A percentile compares a stretch with the other conserved stretches of the same genome.
Evolutionary conservation across 768 basidiomycete genomes (phyloP).

Genomic region (Termitomyces sp.): DNA sequence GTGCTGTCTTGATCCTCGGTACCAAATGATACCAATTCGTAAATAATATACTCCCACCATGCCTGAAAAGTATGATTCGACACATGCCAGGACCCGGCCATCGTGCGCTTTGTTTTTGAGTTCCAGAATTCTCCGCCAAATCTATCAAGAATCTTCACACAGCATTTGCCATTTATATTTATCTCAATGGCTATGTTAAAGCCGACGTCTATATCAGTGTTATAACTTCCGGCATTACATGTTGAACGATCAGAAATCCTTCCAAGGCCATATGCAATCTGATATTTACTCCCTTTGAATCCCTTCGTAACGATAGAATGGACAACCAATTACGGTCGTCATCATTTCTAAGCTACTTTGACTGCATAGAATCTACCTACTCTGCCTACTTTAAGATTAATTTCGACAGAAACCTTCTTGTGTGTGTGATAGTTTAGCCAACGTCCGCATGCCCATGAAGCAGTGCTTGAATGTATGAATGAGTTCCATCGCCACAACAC

Average conservation of each 20-base stretch:
- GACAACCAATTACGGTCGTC: not conserved
- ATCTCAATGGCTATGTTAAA: not conserved
- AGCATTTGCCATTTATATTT: not conserved
- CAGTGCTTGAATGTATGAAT: not conserved
- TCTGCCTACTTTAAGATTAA: not conserved
- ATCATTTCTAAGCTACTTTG: not conserved
- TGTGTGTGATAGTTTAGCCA: too few species aligned
- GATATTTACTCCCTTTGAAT: too few species aligned
- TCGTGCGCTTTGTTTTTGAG: not conserved
- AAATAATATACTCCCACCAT: not conserved
- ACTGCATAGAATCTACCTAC: not conserved
- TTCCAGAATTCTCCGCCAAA: not conserved
- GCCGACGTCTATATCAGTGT: not conserved
- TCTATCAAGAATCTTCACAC: not conserved
- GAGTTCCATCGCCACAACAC: not conserved
- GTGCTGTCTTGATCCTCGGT: not conserved
- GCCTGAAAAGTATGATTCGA: not conserved
- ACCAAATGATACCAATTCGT: not conserved
- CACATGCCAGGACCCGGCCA: not conserved
- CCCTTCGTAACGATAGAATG: not conserved
- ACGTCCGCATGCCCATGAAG: not conserved
- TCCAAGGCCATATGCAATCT: not conserved
- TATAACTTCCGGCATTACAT: not conserved
- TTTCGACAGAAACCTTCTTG: not conserved
- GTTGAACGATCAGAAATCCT: not conserved